A percentile compares a stretch with the other conserved stretches of the same genome.
These are phyloP conservation scores for Tricholoma flavovirens DNA, from an alignment of 768 basidiomycete genomes.

Conservation along the genomic window DNA sequence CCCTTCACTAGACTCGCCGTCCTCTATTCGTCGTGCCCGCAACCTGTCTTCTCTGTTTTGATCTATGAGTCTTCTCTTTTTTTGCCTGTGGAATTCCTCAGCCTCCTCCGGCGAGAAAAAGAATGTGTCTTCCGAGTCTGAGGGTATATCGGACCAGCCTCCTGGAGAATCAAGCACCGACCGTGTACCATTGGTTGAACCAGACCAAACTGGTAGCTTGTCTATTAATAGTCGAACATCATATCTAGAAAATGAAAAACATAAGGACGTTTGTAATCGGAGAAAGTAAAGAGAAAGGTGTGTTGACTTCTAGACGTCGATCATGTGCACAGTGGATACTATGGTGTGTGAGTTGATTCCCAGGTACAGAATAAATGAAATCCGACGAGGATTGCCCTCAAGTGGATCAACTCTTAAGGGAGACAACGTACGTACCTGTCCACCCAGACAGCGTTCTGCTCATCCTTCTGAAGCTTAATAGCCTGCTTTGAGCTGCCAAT, in stretches of 20 bases:
- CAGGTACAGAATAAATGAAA: not conserved
- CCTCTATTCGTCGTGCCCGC: conserved; percentile 44
- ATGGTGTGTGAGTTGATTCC: not conserved
- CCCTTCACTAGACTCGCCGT: conserved; percentile 27
- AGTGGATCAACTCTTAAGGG: not conserved
- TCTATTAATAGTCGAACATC: conserved; percentile 76
- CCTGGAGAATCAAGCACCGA: conserved; percentile 37
- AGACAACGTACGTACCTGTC: conserved; percentile 75
- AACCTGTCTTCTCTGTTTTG: conserved; percentile 60
- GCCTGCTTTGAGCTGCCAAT: conserved; percentile 2
- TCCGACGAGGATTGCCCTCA: not conserved
- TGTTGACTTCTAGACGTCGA: conserved; percentile 19
- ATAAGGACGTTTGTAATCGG: conserved; percentile 16
- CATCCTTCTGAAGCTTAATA: conserved; percentile 2
- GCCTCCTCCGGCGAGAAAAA: conserved; percentile 65
- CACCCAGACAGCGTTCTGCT: conserved; percentile 51
- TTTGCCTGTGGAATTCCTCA: conserved; percentile 61
- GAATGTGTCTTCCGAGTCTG: conserved; percentile 82
- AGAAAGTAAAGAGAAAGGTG: conserved; percentile 13
- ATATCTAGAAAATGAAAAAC: conserved; percentile 44
- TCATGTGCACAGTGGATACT: not conserved
- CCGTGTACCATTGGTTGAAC: not conserved
- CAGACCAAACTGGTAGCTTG: conserved; percentile 25
- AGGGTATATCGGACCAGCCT: conserved; percentile 83
- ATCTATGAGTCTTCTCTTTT: conserved; percentile 60